Conservation (phyloP, 2,329 filamentous ascomycete genomes). For the Neonectria sp. region DNA sequence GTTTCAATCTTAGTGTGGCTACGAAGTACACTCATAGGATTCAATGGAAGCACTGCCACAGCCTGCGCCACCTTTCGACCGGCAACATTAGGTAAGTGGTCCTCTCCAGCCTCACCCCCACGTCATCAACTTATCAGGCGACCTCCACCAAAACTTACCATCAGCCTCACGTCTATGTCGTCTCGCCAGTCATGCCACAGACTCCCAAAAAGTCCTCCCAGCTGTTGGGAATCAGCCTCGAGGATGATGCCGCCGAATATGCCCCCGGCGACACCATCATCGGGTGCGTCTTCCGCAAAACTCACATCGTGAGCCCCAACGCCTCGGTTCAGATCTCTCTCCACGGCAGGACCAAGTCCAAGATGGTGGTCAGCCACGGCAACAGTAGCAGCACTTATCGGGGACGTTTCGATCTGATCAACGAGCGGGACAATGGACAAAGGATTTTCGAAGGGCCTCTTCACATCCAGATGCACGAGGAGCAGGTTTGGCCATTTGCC, state of each 20-base stretch:
- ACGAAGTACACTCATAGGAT: no score
- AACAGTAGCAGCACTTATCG: constrained; percentile 36
- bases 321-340: constrained; percentile 43
- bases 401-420: constrained; percentile 46
- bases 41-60: no score
- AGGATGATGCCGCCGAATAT: constrained; percentile 4
- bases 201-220: background rate
- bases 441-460: constrained; percentile 44
- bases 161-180: background rate
- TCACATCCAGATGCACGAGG: constrained; percentile 34
- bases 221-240: constrained; percentile 34
- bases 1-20: background rate
- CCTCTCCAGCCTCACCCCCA: background rate
- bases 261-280: constrained; percentile 47
- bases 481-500: constrained; percentile 47
- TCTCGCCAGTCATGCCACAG: constrained; percentile 15
- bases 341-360: constrained; percentile 47
- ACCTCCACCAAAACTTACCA: no score
- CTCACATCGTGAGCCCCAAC: constrained; percentile 37
- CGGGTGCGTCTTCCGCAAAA: constrained; percentile 45
- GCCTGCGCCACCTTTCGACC: no score
- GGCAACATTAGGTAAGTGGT: background rate
- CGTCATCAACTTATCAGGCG: background rate
- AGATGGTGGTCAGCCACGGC: constrained; percentile 35
- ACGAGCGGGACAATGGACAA: constrained; percentile 6